Conservation (phyloP, 2,329 filamentous ascomycete species). For the Hypoxylon sp. region DNA sequence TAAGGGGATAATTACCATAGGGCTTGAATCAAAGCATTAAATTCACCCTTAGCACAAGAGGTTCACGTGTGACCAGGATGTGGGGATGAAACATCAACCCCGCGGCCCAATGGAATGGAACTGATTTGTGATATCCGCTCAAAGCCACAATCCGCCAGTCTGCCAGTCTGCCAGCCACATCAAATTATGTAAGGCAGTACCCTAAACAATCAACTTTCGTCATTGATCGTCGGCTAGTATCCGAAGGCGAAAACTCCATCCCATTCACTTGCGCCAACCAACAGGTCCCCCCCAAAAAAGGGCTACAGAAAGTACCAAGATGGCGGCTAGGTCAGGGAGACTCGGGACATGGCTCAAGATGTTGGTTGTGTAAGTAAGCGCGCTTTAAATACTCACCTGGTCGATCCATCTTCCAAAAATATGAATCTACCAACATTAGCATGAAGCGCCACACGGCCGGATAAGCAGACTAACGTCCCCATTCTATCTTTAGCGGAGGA, state of each 20-base stretch:
- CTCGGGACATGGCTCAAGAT: constrained; percentile 77
- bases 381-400: constrained; percentile 34
- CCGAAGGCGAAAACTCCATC: constrained; percentile 9
- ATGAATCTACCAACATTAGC: constrained; percentile 11
- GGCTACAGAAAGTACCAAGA: constrained; percentile 34
- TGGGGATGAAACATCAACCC: constrained; percentile 4
- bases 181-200: constrained; percentile 32
- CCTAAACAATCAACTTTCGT: constrained; percentile 44
- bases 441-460: constrained; percentile 4
- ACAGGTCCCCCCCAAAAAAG: constrained; percentile 6
- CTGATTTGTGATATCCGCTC: constrained; percentile 22
- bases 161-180: constrained; percentile 31
- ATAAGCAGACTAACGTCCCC: constrained; percentile 19
- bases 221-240: constrained; percentile 39
- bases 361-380: constrained; percentile 70
- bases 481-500: constrained; percentile 69
- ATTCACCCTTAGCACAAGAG: neutral
- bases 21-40: neutral
- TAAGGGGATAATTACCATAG: neutral
- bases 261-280: constrained; percentile 22
- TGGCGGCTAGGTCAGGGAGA: constrained; percentile 64
- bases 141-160: constrained; percentile 32
- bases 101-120: constrained; percentile 26
- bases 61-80: constrained; percentile 7
- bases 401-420: constrained; percentile 16